Evolutionary conservation across 2,329 filamentous ascomycete genomes (phyloP), one percentile per base, ranked within the genome.

Genomic region (Aspergillus ochraceus): DNA sequence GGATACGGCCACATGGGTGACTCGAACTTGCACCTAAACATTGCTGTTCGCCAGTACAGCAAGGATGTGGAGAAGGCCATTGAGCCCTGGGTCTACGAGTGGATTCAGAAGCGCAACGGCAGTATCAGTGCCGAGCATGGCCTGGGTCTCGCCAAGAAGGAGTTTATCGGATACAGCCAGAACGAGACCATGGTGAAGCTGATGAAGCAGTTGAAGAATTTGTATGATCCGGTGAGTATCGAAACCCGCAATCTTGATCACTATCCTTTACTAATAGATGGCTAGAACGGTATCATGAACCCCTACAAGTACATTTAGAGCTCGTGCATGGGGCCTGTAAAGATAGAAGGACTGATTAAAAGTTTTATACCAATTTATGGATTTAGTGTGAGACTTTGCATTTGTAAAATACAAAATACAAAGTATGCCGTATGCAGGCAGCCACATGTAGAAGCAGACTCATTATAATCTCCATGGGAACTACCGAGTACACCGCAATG

Each of bases 1-100:
- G 95, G 95, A 20, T 99, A 97, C 73, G 95, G 95, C 36, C 95
- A 99, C 76, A 98, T 99, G 93, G 96, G 95, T 45, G 95, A 99
- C 77, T 88, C 90, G 3, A 99, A 99, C 77, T 79, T 99, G 65
- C 96, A 99, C 78, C 83, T 99, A 66, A 99, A 99, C 77, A 86
- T 99, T 36, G 85, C 90, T 1, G 90, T 91, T 19, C 82, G 93
- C 62, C 81, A 88, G 62, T 98, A 95, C 77, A 91, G 95, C 76
- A 90, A 93, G 78, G 83, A 86, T 58, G 91, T 99, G 26, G 95
- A 99, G 79, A 86, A 90, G 76, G 82, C 86, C 26, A 84, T 99
- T 45, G 95, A 99, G 80, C 95, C 96, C 0, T 99, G 90, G 79
- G 91, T 99, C 24, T 99, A 97, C 73, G 92, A 99, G 79, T 99